phyloP scores from a whole-genome alignment of 495 filamentous ascomycete species.

The Talaromyces trachyspermus region DNA sequence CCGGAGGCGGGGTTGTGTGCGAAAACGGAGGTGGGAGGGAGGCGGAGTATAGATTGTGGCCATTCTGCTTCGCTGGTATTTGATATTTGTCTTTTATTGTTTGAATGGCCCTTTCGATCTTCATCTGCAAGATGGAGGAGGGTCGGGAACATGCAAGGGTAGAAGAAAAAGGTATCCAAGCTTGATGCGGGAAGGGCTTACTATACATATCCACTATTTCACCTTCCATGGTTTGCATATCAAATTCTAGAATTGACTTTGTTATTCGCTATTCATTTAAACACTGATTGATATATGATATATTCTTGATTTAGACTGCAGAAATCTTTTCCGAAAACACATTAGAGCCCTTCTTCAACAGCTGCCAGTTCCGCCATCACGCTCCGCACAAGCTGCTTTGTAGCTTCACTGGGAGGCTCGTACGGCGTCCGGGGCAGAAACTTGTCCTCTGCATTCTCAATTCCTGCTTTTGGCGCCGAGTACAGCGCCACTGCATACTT shows the following conservation, averaged over 20 bases:
- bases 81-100: no score
- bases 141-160: background rate
- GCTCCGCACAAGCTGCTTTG: constrained; percentile 37
- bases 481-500: constrained; percentile 57
- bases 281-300: background rate
- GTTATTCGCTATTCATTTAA: background rate
- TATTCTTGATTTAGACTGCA: background rate
- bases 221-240: no score
- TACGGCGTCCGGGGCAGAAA: constrained; percentile 54
- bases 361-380: constrained; percentile 42
- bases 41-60: constrained; percentile 27
- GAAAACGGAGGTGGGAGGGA: constrained; percentile 60
- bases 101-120: no score
- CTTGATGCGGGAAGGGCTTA: no score
- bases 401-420: constrained; percentile 37
- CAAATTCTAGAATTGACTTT: background rate
- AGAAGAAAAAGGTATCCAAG: background rate
- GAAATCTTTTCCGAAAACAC: background rate
- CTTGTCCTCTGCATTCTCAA: constrained; percentile 47
- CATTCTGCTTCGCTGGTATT: background rate
- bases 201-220: no score
- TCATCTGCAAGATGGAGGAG: no score
- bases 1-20: constrained; percentile 45
- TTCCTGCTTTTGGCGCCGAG: constrained; percentile 47
- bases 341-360: constrained; percentile 33